phyloP scores from a whole-genome alignment of 2,329 filamentous ascomycete genomes.

The Parafenestella ontariensis region DNA sequence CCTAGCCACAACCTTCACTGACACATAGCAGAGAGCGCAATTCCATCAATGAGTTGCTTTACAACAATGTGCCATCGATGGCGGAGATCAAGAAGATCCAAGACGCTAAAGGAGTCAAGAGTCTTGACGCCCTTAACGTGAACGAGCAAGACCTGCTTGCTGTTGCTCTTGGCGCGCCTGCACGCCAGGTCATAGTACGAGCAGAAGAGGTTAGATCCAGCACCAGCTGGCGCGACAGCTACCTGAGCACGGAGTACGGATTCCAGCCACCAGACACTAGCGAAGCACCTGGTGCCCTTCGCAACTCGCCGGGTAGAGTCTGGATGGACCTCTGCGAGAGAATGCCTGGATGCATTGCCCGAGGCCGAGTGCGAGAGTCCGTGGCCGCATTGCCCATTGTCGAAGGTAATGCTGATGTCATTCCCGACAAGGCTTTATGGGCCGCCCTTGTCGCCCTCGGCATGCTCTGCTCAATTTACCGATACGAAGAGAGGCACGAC shows the following conservation, averaged over 20 bases:
- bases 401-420: conserved; percentile 58
- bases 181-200: conserved; percentile 61
- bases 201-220: conserved; percentile 60
- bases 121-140: conserved; percentile 58
- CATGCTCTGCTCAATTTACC: conserved; percentile 63
- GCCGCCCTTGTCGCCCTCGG: conserved; percentile 61
- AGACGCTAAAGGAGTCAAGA: conserved; percentile 48
- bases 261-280: conserved; percentile 61
- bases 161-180: conserved; percentile 61
- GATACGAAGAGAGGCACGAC: conserved; percentile 62
- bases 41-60: conserved; percentile 36
- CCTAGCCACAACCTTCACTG: too few species aligned
- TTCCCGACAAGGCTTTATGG: conserved; percentile 62
- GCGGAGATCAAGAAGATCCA: conserved; percentile 33
- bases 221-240: conserved; percentile 63
- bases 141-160: conserved; percentile 60
- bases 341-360: conserved; percentile 60
- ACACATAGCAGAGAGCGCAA: conserved; percentile 39
- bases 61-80: conserved; percentile 34
- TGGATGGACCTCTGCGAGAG: conserved; percentile 63
- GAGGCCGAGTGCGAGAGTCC: conserved; percentile 60
- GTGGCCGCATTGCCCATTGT: conserved; percentile 59
- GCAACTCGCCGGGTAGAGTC: conserved; percentile 59
- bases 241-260: conserved; percentile 60
- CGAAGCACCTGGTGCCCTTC: conserved; percentile 56